Evolutionary conservation across 2,329 filamentous ascomycete species (phyloP).

Genomic region (Aspergillus quadrilineatus): DNA sequence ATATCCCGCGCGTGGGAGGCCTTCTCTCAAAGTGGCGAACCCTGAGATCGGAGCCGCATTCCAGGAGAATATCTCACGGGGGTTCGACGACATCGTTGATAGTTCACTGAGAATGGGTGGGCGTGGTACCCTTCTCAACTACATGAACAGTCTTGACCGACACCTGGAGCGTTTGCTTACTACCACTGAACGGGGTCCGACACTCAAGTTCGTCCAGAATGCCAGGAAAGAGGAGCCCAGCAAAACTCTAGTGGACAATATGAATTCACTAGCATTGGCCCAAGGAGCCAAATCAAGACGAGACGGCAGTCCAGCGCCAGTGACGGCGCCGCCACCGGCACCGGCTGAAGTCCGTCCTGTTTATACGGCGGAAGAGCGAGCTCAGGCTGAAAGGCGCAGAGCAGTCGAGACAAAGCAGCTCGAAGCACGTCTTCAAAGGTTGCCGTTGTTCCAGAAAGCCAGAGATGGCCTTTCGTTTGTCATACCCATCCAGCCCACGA

Average conservation of each 20-base stretch:
- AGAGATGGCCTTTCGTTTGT: slow-evolving; percentile 69
- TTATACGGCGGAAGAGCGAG: slow-evolving; percentile 61
- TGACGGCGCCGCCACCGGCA: neutral
- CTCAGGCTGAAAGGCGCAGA: slow-evolving; percentile 62
- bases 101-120: slow-evolving; percentile 48
- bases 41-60: slow-evolving; percentile 70
- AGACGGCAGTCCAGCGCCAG: neutral
- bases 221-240: slow-evolving; percentile 36
- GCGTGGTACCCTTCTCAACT: slow-evolving; percentile 58
- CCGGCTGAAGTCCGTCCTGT: slow-evolving; percentile 43
- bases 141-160: slow-evolving; percentile 70
- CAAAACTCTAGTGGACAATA: slow-evolving; percentile 8
- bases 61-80: slow-evolving; percentile 72
- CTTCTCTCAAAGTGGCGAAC: slow-evolving; percentile 65
- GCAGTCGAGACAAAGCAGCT: slow-evolving; percentile 69
- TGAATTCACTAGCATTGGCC: slow-evolving; percentile 13
- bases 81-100: slow-evolving; percentile 65
- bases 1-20: slow-evolving; percentile 59
- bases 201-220: slow-evolving; percentile 67
- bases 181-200: slow-evolving; percentile 68
- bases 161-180: slow-evolving; percentile 69
- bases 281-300: neutral
- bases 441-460: slow-evolving; percentile 66
- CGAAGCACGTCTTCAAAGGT: slow-evolving; percentile 69
- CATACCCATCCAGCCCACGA: slow-evolving; percentile 66